Evolutionary conservation across 805 yeast species (phyloP), one percentile per base, ranked within the genome.

Genomic region (Lachancea thermotolerans): DNA sequence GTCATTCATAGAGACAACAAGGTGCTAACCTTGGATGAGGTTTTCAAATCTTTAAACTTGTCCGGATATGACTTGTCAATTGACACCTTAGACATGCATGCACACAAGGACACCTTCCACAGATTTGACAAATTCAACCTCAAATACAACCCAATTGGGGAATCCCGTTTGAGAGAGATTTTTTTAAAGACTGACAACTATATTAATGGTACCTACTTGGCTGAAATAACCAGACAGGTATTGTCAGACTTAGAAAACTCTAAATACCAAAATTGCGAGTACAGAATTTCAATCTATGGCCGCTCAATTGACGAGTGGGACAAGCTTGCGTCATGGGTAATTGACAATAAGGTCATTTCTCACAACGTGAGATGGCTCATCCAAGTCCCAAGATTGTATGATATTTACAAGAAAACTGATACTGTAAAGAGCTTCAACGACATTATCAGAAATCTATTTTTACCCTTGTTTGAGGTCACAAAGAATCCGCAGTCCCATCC

Each of bases 71-170:
- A 93, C 62, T 72, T 93, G 48, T 85, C 95, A 47, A 93, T 93
- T 57, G 99, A 93, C 59, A 95, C 99, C 1, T 74, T 93, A 54
- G 99, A 93, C 67, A 93, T 93, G 99, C 99, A 93, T 67, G 99
- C 99, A 4, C 99, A 93, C 65, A 85, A 90, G 52, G 99, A 93
- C 59, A 85, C 98, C 0, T 93, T 93, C 76, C 99, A 93, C 66
- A 77, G 99, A 57, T 93, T 93, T 61, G 99, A 93, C 67, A 93
- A 93, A 68, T 93, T 93, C 75, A 93, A 93, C 65, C 74, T 93
- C 69, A 95, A 93, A 65, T 93, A 93, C 69, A 93, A 93, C 62
- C 99, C 99, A 16, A 84, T 93, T 56, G 99, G 99, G 28, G 99
- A 93, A 68, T 93, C 99, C 16, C 82, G 99, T 64, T 70, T 93